Evolutionary conservation across 306 rosid genomes (phyloP).

Genomic region (Pueraria montana): DNA sequence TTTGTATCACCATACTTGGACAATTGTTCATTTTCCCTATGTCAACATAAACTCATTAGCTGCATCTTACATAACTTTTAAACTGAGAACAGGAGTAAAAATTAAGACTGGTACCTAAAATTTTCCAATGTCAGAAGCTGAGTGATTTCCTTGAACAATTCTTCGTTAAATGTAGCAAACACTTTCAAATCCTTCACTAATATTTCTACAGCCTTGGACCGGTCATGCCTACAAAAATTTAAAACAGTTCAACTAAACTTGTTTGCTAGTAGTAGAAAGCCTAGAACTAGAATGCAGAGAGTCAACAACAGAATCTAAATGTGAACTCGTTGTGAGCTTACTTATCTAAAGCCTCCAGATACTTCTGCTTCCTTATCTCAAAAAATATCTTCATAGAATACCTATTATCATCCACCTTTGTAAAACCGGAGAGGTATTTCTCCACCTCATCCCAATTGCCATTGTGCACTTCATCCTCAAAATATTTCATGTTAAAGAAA

Average conservation of each 20-base stretch:
- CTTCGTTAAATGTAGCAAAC: constrained; percentile 95
- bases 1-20: constrained; percentile 98
- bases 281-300: constrained; percentile 31
- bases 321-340: constrained; percentile 59
- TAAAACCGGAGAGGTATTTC: constrained; percentile 95
- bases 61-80: constrained; percentile 21
- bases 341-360: constrained; percentile 97
- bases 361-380: constrained; percentile 98
- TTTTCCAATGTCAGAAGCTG: constrained; percentile 98
- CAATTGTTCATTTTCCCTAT: constrained; percentile 93
- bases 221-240: constrained; percentile 77
- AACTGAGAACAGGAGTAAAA: neutral
- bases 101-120: constrained; percentile 70
- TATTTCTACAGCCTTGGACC: constrained; percentile 94
- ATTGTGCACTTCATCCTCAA: constrained; percentile 97
- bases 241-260: constrained; percentile 37
- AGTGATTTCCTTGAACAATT: constrained; percentile 96
- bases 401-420: constrained; percentile 97
- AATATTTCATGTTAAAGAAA: constrained; percentile 97
- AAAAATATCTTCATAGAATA: constrained; percentile 99
- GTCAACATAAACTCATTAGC: constrained; percentile 40
- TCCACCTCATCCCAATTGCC: constrained; percentile 99
- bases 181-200: constrained; percentile 97
- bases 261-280: neutral
- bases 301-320: constrained; percentile 27